Base-by-base conservation (phyloP, 2,329 filamentous ascomycete genomes). In the Fusarium sublunatum region DNA sequence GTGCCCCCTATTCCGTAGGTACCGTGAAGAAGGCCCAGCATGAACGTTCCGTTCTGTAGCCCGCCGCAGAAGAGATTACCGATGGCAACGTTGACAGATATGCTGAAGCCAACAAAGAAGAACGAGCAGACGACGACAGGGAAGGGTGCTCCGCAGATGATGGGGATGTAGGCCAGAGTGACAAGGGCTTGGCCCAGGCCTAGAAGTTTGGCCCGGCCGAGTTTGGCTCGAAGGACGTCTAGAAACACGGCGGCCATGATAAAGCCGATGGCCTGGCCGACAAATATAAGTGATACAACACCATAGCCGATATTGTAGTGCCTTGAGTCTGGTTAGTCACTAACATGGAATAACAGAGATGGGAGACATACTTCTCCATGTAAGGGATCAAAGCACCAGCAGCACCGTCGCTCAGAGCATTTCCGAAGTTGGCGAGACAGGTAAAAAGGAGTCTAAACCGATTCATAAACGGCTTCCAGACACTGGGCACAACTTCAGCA, bases 381-480 rank as follows among this genome's bases (percentile, higher is more conserved):
- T 92, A 92, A 0, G 92, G 91, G 66, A 96, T 91, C 54, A 95
- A 72, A 10, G 91, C 91, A 71, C 92, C 92, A 2, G 91, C 86
- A 0, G 90, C 88, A 38, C 87, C 86, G 74, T 96, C 92, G 66
- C 86, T 91, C 56, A 95, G 77, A 0, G 91, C 92, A 68, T 89
- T 88, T 3, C 83, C 82, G 59, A 95, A 83, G 56, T 85, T 89
- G 59, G 88, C 83, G 39, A 90, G 70, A 64, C 89, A 92, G 12
- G 84, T 82, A 10, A 86, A 82, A 9, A 88, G 72, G 25, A 93
- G 79, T 31, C 91, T 81, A 77, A 84, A 93, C 59, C 86, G 87
- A 73, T 92, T 93, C 83, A 87, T 91, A 10, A 82, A 80, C 10
- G 85, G 84, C 15, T 86, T 80, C 61, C 81, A 87, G 56, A 86